Evolutionary conservation across 441 rosid genomes (phyloP).

Genomic region (Pelargonium australe): DNA sequence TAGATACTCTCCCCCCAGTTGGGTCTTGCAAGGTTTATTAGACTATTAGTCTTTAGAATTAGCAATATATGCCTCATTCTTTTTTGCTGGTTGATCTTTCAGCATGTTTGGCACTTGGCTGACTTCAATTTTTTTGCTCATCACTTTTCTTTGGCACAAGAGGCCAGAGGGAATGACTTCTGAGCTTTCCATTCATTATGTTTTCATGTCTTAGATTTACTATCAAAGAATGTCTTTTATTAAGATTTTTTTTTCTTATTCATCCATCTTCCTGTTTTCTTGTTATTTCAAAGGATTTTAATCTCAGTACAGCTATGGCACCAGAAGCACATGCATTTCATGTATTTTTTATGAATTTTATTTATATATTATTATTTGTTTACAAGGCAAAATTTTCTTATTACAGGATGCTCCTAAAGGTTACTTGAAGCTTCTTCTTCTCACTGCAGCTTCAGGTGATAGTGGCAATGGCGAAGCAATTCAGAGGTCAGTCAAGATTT

Average conservation of each 20-base stretch:
- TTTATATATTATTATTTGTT: neutral
- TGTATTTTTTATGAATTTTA: slow-evolving; percentile 1
- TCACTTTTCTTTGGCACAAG: no score
- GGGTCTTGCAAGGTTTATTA: no score
- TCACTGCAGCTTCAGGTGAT: slow-evolving; percentile 85
- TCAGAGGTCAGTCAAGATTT: slow-evolving; percentile 54
- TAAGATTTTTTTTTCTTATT: neutral
- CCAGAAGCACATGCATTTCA: slow-evolving; percentile 3
- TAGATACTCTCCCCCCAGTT: no score
- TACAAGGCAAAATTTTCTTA: slow-evolving; percentile 10
- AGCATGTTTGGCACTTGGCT: neutral
- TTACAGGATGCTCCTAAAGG: slow-evolving; percentile 85
- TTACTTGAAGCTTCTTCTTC: slow-evolving; percentile 91
- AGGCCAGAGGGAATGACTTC: neutral
- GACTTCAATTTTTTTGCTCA: neutral
- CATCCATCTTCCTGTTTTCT: neutral
- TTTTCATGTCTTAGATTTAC: neutral
- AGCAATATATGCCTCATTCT: no score
- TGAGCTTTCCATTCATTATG: neutral
- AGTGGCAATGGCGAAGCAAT: slow-evolving; percentile 81
- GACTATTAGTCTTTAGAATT: no score
- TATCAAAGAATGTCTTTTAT: neutral
- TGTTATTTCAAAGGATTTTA: neutral
- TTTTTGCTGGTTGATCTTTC: neutral
- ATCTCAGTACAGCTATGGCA: neutral